Percentiles rank a stretch among this genome's conserved stretches.
These are phyloP conservation scores for Chloropicon primus DNA, from an alignment of 139 green algal genomes.

Conservation along the genomic window DNA sequence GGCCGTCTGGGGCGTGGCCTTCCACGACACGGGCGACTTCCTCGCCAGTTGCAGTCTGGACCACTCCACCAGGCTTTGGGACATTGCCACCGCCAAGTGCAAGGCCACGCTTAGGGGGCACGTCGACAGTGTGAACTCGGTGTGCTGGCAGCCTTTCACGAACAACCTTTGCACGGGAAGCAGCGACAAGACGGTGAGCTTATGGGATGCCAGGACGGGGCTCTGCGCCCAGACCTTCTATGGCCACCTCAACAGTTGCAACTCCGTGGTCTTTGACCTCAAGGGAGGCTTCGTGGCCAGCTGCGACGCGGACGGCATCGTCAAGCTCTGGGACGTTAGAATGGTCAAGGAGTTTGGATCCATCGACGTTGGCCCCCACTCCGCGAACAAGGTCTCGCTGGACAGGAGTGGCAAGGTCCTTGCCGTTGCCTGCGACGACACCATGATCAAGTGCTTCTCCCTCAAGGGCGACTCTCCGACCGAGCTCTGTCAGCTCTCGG, in stretches of 20 bases:
- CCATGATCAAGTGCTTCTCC: conserved; percentile 14
- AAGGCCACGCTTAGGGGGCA: conserved; percentile 38
- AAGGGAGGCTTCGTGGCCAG: conserved; percentile 25
- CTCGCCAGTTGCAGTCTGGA: conserved; percentile 57
- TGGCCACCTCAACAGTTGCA: conserved; percentile 65
- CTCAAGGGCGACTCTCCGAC: not conserved
- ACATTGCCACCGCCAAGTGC: conserved; percentile 8
- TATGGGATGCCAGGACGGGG: conserved; percentile 62
- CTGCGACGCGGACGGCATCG: conserved; percentile 55
- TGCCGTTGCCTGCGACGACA: conserved; percentile 52
- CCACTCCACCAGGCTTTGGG: conserved; percentile 46
- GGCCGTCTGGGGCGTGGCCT: conserved; percentile 38
- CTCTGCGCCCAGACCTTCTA: conserved; percentile 67
- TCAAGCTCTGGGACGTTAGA: conserved; percentile 74
- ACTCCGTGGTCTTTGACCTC: conserved; percentile 43
- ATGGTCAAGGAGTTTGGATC: conserved; percentile 61
- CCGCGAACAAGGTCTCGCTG: conserved; percentile 51
- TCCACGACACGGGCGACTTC: conserved; percentile 57
- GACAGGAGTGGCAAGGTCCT: conserved; percentile 47
- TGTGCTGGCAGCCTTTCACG: conserved; percentile 57
- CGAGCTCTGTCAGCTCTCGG: conserved; percentile 29
- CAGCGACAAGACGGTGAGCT: conserved; percentile 65
- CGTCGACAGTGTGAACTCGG: conserved; percentile 72
- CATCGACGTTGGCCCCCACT: conserved; percentile 31
- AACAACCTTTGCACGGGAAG: conserved; percentile 42